These are phyloP conservation scores for Pythium sukuiense DNA, from an alignment of 352 stramenopile species.

Conservation along the genomic window DNA sequence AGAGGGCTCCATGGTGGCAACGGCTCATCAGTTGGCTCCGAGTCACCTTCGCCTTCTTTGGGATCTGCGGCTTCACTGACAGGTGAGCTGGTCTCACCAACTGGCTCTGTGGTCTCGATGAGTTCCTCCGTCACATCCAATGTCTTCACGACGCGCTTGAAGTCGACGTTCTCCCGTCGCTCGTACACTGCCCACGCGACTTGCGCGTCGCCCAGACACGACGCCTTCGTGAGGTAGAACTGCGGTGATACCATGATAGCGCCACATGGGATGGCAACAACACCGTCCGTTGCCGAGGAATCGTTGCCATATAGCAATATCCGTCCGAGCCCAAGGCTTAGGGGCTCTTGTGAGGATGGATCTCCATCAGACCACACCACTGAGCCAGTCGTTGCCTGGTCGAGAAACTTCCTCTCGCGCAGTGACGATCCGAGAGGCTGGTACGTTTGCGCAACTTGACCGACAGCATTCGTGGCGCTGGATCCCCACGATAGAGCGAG, in stretches of 20 bases:
- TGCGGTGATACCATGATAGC: slow-evolving; percentile 19
- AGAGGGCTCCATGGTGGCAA: background rate
- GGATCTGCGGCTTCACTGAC: background rate
- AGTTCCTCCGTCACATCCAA: background rate
- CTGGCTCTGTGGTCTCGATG: background rate
- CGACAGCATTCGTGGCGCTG: background rate
- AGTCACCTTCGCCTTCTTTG: too few relatives aligned
- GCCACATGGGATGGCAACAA: slow-evolving; percentile 14
- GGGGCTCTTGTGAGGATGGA: background rate
- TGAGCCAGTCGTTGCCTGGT: slow-evolving; percentile 17
- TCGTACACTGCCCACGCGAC: slow-evolving; percentile 7
- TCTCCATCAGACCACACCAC: slow-evolving; percentile 18
- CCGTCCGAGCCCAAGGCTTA: slow-evolving; percentile 3
- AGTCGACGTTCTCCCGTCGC: background rate
- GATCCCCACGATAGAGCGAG: slow-evolving; percentile 12
- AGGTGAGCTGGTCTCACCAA: background rate
- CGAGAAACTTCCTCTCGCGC: slow-evolving; percentile 14
- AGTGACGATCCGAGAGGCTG: slow-evolving; percentile 19
- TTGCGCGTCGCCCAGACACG: slow-evolving; percentile 14
- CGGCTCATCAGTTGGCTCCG: background rate
- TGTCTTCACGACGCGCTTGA: background rate
- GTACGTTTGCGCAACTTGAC: slow-evolving; percentile 17
- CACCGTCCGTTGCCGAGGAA: background rate
- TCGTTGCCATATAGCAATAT: slow-evolving; percentile 10
- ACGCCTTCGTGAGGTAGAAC: slow-evolving; percentile 30